Percentiles rank a stretch among this genome's conserved stretches.
Evolutionary conservation across 2,329 filamentous ascomycete species (phyloP).

Genomic region (Colletotrichum chrysophilum): DNA sequence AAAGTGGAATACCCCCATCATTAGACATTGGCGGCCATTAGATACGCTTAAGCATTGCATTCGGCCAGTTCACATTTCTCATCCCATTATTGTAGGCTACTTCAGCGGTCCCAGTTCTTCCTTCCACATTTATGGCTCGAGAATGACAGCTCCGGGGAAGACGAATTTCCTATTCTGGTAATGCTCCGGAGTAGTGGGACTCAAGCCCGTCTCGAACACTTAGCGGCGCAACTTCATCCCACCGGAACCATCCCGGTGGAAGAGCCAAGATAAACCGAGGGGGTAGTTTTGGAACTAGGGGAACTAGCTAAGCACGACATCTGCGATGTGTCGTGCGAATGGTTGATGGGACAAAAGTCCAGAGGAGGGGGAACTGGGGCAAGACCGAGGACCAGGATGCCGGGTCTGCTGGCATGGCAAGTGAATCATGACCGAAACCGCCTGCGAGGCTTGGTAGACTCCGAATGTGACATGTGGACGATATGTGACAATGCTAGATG

Average conservation of each 20-base stretch:
- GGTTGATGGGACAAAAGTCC: neutral
- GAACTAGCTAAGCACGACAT: neutral
- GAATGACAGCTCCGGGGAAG: neutral
- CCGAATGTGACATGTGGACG: neutral
- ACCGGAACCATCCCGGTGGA: neutral
- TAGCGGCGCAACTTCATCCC: neutral
- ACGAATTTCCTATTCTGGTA: neutral
- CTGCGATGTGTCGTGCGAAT: neutral
- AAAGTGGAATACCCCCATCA: neutral
- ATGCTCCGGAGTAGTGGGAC: neutral
- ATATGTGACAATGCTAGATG: neutral
- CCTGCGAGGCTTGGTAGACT: neutral
- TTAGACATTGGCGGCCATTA: too few species aligned
- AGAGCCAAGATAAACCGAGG: neutral
- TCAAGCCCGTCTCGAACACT: neutral
- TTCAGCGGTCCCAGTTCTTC: neutral
- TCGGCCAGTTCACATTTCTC: neutral
- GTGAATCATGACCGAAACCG: neutral
- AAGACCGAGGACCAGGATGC: neutral
- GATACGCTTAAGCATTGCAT: neutral
- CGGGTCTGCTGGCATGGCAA: neutral
- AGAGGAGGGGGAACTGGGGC: neutral
- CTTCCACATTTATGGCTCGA: neutral
- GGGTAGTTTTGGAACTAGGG: neutral
- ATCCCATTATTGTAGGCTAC: neutral